These are phyloP conservation scores for Emericellopsis atlantica DNA, from an alignment of 2,329 filamentous ascomycete genomes.

Conservation along the genomic window DNA sequence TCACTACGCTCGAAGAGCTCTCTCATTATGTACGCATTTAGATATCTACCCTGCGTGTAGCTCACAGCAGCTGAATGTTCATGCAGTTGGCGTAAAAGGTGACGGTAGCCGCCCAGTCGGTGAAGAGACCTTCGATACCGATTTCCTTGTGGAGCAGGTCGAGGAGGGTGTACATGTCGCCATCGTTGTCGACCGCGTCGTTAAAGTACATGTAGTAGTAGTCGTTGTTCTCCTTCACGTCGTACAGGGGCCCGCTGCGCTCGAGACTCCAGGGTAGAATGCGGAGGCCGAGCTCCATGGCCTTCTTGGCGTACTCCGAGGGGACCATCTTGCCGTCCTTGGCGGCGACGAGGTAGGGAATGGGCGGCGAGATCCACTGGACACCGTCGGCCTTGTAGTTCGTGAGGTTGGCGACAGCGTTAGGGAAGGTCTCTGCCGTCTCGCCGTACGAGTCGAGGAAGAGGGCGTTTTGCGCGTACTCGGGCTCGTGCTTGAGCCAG, in stretches of 20 bases:
- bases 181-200: conserved; percentile 45
- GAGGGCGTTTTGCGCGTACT: conserved; percentile 48
- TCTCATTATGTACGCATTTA: neutral
- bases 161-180: conserved; percentile 53
- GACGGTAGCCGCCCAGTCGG: conserved; percentile 56
- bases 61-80: conserved; percentile 12
- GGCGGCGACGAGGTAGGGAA: conserved; percentile 46
- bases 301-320: conserved; percentile 47
- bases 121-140: conserved; percentile 49
- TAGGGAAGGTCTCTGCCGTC: conserved; percentile 31
- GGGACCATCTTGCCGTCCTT: conserved; percentile 44
- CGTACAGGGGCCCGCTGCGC: conserved; percentile 45
- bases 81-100: conserved; percentile 66
- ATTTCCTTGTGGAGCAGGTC: conserved; percentile 51
- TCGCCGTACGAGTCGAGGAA: conserved; percentile 53
- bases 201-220: conserved; percentile 46
- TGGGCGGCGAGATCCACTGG: conserved; percentile 48
- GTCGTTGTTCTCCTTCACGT: conserved; percentile 27
- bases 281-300: conserved; percentile 47
- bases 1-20: conserved; percentile 4
- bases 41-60: neutral
- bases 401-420: conserved; percentile 43
- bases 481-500: conserved; percentile 50
- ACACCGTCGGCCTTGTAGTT: conserved; percentile 44
- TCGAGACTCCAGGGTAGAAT: conserved; percentile 61